Base-by-base conservation (phyloP, 345 rosid species). In the Durio zibethinus region DNA sequence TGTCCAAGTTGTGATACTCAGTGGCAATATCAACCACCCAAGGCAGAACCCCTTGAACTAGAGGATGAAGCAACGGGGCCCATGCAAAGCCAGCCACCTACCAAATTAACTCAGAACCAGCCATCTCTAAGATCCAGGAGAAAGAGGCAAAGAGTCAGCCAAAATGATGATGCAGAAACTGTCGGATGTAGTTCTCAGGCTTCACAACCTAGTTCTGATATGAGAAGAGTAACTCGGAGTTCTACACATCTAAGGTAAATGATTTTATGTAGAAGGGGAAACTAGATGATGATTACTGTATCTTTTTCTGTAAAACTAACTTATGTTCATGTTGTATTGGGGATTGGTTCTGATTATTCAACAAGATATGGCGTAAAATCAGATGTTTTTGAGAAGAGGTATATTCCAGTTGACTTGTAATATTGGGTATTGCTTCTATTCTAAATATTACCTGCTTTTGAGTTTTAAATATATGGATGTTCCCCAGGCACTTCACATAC, bases 1-100 rank as follows among this genome's bases (percentile, higher is more conserved):
- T 95, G 99, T 77, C 88, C 96, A 42, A 80, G 89, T 50, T 95
- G 98, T 74, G 88, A 88, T 33, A 83, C 73, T 77, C 82, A 77
- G 57, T 92, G 99, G 96, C 84, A 62, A 38, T 83, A 73, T 72
- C 62, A 60, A 45, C 15, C 72, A n/a, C 80, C 92, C 18, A 80
- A 87, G 81, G 69, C 43, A 18, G 95, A 91, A 87, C 83, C 84
- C 38, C 56, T 76, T 21, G 94, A 85, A 69, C 88, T 77, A 67
- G 89, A 82, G 73, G 69, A 75, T 74, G 85, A 71, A 31, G 82
- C 2, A 1, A 70, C 61, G n/a, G 80, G 4, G 54, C 63, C 75
- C 36, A 56, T 6, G 35, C 80, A 81, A 77, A 85, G 80, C 68
- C 90, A 80, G 47, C 81, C 82, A 72, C 18, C 68, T 61, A 35